phyloP scores from a whole-genome alignment of 352 stramenopile species.

The Phytophthora podocarpi region DNA sequence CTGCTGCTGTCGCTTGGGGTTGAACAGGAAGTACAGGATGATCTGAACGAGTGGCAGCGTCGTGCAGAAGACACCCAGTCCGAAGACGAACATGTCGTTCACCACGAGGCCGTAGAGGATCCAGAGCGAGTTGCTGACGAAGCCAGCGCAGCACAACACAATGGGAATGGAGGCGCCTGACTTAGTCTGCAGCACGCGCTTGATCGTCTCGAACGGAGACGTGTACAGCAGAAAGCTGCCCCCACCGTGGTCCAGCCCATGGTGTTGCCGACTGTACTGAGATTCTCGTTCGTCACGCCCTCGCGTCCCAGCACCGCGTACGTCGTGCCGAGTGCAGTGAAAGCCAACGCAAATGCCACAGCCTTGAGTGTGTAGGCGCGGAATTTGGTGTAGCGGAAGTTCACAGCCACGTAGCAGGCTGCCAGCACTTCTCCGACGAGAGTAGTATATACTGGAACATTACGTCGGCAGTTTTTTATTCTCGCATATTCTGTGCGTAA shows the following conservation, averaged over 20 bases:
- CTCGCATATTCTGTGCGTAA: no score
- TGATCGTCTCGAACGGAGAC: constrained; percentile 39
- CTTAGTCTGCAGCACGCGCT: constrained; percentile 25
- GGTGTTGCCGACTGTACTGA: constrained; percentile 18
- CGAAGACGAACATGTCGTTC: constrained; percentile 45
- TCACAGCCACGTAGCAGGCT: constrained; percentile 25
- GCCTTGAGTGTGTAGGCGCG: constrained; percentile 24
- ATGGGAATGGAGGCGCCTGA: constrained; percentile 45
- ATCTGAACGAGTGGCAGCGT: constrained; percentile 42
- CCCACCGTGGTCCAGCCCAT: constrained; percentile 34
- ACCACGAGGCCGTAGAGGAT: constrained; percentile 38
- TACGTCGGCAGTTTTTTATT: no score
- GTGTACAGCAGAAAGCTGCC: constrained; percentile 37
- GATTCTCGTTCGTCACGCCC: constrained; percentile 30
- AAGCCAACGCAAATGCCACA: constrained; percentile 22
- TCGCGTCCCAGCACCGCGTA: constrained; percentile 37
- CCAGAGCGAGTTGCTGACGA: constrained; percentile 43
- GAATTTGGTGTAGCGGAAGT: constrained; percentile 24
- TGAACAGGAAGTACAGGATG: constrained; percentile 44
- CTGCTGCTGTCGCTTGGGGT: constrained; percentile 17
- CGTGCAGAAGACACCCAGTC: constrained; percentile 39
- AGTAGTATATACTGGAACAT: no score
- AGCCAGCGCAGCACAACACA: constrained; percentile 28
- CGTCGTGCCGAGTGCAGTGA: constrained; percentile 26
- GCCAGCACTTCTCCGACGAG: constrained; percentile 31